Evolutionary conservation across 768 basidiomycete genomes (phyloP).

Genomic region (Royoungia palumana): DNA sequence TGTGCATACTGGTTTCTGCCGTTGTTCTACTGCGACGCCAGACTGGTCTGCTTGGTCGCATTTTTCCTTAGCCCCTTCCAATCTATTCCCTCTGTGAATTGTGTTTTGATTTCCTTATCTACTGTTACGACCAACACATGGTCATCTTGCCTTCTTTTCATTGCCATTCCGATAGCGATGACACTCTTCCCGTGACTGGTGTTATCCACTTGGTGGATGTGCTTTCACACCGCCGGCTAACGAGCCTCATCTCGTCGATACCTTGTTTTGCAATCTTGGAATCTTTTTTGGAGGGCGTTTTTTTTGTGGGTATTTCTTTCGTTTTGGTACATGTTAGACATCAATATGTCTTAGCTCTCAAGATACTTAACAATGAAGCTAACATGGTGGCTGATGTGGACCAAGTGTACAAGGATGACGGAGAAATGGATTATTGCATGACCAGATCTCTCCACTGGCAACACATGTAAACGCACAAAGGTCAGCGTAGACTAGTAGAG

Average conservation of each 20-base stretch:
- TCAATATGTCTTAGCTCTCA: too few species aligned
- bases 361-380: too few species aligned
- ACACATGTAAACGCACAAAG: too few species aligned
- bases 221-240: conserved; percentile 30
- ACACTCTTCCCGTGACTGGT: conserved; percentile 16
- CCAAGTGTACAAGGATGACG: too few species aligned
- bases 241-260: conserved; percentile 38
- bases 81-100: not conserved
- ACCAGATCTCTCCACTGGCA: too few species aligned
- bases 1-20: conserved; percentile 23
- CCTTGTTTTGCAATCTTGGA: conserved; percentile 9
- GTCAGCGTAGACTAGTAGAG: too few species aligned
- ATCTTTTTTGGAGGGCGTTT: too few species aligned
- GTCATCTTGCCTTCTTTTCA: not conserved
- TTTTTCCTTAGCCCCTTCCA: not conserved
- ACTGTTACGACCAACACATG: not conserved
- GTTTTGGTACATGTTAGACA: too few species aligned
- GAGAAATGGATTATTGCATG: too few species aligned
- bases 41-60: conserved; percentile 28
- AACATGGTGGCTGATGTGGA: too few species aligned
- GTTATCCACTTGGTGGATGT: conserved; percentile 13
- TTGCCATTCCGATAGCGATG: conserved; percentile 1
- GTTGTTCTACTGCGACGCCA: conserved; percentile 21
- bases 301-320: too few species aligned
- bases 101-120: conserved; percentile 4